Conservation (phyloP, 805 yeast species). For the Sugiyamaella mastotermitis region DNA sequence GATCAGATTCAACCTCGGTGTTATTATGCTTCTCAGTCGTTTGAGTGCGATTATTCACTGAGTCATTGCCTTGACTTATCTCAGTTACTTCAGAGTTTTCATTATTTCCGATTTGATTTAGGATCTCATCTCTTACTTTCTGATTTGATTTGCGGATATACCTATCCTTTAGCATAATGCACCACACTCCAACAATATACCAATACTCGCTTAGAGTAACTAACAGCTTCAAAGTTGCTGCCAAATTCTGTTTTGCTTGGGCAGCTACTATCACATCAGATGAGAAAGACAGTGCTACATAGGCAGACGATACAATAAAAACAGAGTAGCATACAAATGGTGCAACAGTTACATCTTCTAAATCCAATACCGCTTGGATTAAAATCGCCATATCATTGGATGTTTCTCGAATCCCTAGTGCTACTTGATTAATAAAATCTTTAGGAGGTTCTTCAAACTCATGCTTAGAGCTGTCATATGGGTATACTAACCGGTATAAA, state of each 20-base stretch:
- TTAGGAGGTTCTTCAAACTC: conserved; percentile 21
- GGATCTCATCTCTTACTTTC: too few species aligned
- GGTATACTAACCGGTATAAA: conserved; percentile 28
- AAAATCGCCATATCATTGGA: conserved; percentile 29
- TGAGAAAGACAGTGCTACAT: conserved; percentile 30
- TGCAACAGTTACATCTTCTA: conserved; percentile 28
- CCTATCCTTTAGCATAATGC: conserved; percentile 28
- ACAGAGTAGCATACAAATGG: conserved; percentile 32
- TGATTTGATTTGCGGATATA: conserved; percentile 15
- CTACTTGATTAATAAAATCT: conserved; percentile 26
- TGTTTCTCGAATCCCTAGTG: conserved; percentile 26
- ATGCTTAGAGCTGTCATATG: conserved; percentile 20
- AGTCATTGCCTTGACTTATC: background rate
- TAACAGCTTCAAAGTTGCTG: conserved; percentile 27
- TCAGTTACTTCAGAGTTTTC: conserved; percentile 2
- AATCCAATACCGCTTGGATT: conserved; percentile 25
- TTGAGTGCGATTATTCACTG: background rate
- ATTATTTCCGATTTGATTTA: conserved; percentile 5
- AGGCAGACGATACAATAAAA: conserved; percentile 30
- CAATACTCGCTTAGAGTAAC: conserved; percentile 30
- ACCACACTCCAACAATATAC: conserved; percentile 32
- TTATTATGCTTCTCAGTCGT: conserved; percentile 1
- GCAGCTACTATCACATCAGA: conserved; percentile 24
- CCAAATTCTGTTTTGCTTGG: conserved; percentile 29
- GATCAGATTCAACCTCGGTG: too few species aligned